Percentiles rank a stretch among this genome's conserved stretches.
phyloP scores from a whole-genome alignment of 1,139 yeast species.

The Tardiomyces depauwii region DNA sequence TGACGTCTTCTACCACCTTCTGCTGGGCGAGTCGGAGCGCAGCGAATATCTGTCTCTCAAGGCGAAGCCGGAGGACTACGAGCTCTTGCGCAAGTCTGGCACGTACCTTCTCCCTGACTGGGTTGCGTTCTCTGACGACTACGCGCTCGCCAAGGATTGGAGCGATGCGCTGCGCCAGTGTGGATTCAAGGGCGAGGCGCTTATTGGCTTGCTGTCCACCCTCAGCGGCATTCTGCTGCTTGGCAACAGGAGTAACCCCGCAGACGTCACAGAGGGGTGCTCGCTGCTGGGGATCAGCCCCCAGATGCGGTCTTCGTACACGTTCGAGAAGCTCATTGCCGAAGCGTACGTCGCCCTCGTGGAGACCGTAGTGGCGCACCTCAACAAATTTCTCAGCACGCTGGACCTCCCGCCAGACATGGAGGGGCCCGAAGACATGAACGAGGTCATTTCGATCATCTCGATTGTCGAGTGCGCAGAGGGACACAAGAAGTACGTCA shows the following conservation, averaged over 20 bases:
- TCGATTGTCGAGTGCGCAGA: conserved; percentile 25
- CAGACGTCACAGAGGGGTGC: conserved; percentile 30
- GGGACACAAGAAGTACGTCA: conserved; percentile 14
- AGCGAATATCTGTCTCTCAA: conserved; percentile 24
- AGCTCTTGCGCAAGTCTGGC: conserved; percentile 20
- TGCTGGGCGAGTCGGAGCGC: conserved; percentile 22
- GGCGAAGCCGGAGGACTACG: conserved; percentile 22
- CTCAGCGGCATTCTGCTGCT: conserved; percentile 29
- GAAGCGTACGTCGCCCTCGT: conserved; percentile 25
- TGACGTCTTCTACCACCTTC: conserved; percentile 29
- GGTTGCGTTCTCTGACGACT: conserved; percentile 27
- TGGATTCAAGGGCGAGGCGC: conserved; percentile 23
- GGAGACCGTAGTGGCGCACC: conserved; percentile 22
- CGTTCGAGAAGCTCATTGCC: conserved; percentile 23
- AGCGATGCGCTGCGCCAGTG: conserved; percentile 27
- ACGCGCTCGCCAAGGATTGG: conserved; percentile 32
- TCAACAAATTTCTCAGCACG: conserved; percentile 24
- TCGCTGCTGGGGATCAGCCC: conserved; percentile 29
- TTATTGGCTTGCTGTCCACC: conserved; percentile 24
- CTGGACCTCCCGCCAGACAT: conserved; percentile 18
- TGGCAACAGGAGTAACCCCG: conserved; percentile 21
- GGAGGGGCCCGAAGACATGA: conserved; percentile 14
- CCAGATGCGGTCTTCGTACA: conserved; percentile 14
- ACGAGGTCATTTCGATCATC: conserved; percentile 26
- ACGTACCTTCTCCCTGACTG: conserved; percentile 27